phyloP scores from a whole-genome alignment of 495 filamentous ascomycete species.

The Chaetomium tenue region DNA sequence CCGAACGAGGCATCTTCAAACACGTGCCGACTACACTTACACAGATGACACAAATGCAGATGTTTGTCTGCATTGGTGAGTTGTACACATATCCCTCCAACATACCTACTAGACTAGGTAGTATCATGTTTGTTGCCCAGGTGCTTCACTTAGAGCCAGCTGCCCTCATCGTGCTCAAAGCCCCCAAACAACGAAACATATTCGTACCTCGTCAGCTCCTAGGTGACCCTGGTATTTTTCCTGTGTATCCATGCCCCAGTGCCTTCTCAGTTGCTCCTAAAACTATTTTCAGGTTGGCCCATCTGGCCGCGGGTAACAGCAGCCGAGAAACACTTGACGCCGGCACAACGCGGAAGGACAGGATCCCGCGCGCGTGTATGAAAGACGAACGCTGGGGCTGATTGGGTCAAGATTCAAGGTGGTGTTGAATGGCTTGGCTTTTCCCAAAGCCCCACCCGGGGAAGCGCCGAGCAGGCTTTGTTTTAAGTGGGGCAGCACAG shows the following conservation, averaged over 20 bases:
- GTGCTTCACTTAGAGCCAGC: too few species aligned
- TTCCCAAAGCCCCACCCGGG: not conserved
- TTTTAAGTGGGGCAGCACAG: slow-evolving; percentile 13
- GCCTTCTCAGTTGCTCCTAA: not conserved
- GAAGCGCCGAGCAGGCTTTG: slow-evolving; percentile 23
- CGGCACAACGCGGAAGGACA: slow-evolving; percentile 1
- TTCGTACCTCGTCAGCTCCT: too few species aligned
- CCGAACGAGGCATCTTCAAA: too few species aligned
- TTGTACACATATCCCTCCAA: too few species aligned
- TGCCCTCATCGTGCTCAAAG: too few species aligned
- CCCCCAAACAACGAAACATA: too few species aligned
- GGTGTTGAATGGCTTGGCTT: slow-evolving; percentile 26
- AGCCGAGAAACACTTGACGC: not conserved
- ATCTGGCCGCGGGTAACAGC: not conserved
- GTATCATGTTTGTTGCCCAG: too few species aligned
- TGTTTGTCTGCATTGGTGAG: too few species aligned
- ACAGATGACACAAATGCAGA: too few species aligned
- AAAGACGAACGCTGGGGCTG: not conserved
- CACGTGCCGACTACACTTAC: too few species aligned
- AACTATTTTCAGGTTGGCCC: not conserved
- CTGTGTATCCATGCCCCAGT: not conserved
- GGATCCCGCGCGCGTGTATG: not conserved
- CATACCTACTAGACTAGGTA: too few species aligned
- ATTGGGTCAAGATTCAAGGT: slow-evolving; percentile 15
- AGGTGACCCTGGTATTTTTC: too few species aligned